Evolutionary conservation across 805 yeast genomes (phyloP).

Genomic region (Metschnikowia kunwiensis): DNA sequence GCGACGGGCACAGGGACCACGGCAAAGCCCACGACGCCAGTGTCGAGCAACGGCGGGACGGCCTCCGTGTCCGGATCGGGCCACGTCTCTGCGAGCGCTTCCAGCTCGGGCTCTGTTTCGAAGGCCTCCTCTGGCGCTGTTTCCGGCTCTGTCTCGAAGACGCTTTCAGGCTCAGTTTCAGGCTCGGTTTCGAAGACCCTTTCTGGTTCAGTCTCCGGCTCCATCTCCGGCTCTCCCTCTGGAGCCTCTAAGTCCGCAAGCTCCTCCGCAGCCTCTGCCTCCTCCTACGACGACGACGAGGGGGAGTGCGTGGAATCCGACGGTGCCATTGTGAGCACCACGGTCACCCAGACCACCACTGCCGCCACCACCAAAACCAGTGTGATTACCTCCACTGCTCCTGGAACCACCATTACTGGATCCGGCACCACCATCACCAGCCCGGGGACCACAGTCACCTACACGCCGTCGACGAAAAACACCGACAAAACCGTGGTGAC

Average conservation of each 20-base stretch:
- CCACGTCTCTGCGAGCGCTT: neutral
- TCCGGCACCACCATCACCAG: constrained; percentile 1
- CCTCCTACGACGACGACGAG: constrained; percentile 4
- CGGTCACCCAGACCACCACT: neutral
- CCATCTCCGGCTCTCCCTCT: neutral
- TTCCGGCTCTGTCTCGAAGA: neutral
- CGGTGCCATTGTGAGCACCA: constrained; percentile 2
- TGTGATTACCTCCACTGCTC: neutral
- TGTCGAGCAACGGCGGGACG: too few relatives aligned
- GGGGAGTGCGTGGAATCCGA: constrained; percentile 7
- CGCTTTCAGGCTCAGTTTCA: neutral
- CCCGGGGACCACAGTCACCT: constrained; percentile 2
- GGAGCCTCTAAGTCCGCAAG: neutral
- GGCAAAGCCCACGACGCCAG: too few relatives aligned
- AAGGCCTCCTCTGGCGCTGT: neutral
- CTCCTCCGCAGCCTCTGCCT: neutral
- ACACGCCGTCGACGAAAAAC: neutral
- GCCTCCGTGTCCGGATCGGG: neutral
- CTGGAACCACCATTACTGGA: neutral
- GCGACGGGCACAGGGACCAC: too few relatives aligned
- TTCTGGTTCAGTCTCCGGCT: neutral
- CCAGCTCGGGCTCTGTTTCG: neutral
- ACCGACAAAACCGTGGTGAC: constrained; percentile 3
- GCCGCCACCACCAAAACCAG: constrained; percentile 1
- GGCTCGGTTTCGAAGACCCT: constrained; percentile 1